These are phyloP conservation scores for Podaxis mareebaensis DNA, from an alignment of 768 basidiomycete species.

Conservation along the genomic window DNA sequence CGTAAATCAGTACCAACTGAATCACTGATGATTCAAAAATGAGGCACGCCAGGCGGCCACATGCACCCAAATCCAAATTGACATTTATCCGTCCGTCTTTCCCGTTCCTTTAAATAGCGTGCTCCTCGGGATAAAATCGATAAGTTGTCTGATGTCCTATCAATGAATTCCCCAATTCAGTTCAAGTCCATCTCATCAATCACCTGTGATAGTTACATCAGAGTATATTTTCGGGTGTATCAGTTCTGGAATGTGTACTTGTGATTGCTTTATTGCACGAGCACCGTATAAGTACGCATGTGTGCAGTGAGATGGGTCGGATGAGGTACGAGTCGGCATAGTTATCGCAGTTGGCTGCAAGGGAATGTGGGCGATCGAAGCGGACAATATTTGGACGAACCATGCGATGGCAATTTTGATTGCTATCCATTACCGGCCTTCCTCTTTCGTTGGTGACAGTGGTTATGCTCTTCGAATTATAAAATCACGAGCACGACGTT, in stretches of 20 bases:
- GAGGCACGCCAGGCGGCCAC: background rate
- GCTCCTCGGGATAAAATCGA: background rate
- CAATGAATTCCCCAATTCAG: background rate
- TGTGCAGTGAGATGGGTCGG: background rate
- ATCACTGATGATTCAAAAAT: background rate
- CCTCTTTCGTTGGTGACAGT: background rate
- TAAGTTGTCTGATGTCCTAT: background rate
- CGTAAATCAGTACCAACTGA: background rate
- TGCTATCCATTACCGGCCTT: too few species aligned
- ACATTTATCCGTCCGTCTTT: background rate
- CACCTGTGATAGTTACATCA: background rate
- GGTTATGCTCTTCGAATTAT: background rate
- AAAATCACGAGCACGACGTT: background rate
- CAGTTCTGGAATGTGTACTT: background rate
- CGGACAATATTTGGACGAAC: background rate
- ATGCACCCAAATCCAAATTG: background rate
- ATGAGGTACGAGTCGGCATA: background rate
- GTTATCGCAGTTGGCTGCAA: background rate
- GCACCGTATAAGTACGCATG: too few species aligned
- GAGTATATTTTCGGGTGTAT: background rate
- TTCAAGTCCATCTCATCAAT: background rate
- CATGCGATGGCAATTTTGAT: background rate
- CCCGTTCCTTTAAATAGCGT: background rate
- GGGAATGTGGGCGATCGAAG: background rate
- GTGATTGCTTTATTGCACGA: background rate